Evolutionary conservation across 106 monocot species (phyloP).

Genomic region (Cymbidium sinense): DNA sequence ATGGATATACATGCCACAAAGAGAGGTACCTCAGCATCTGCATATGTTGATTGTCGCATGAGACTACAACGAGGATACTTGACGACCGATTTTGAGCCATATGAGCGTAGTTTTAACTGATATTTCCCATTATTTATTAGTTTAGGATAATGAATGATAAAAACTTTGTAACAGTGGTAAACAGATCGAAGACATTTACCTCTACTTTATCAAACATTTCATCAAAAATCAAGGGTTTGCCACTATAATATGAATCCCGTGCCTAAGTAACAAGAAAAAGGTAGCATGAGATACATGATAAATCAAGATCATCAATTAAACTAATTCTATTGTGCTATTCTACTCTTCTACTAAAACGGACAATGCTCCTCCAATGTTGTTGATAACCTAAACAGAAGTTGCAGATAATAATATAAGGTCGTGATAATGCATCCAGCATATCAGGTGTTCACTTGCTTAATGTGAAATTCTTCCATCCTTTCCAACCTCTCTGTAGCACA

Average conservation of each 20-base stretch:
- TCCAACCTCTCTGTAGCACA: too few relatives aligned
- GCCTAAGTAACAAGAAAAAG: slow-evolving; percentile 37
- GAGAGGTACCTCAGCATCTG: slow-evolving; percentile 85
- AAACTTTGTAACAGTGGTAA: not conserved
- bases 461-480: too few relatives aligned
- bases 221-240: slow-evolving; percentile 83
- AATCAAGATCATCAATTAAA: not conserved
- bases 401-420: too few relatives aligned
- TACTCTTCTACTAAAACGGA: too few relatives aligned
- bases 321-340: not conserved
- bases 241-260: slow-evolving; percentile 93
- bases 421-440: too few relatives aligned
- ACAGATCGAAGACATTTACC: slow-evolving; percentile 26
- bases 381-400: too few relatives aligned
- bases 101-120: slow-evolving; percentile 80
- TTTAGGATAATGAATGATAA: not conserved
- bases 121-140: not conserved
- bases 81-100: slow-evolving; percentile 85
- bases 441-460: too few relatives aligned
- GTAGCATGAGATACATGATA: not conserved
- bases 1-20: not conserved
- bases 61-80: slow-evolving; percentile 98
- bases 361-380: too few relatives aligned
- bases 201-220: slow-evolving; percentile 99
- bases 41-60: slow-evolving; percentile 73